Conservation (phyloP, 495 filamentous ascomycete genomes). For the Monascus purpureus region DNA sequence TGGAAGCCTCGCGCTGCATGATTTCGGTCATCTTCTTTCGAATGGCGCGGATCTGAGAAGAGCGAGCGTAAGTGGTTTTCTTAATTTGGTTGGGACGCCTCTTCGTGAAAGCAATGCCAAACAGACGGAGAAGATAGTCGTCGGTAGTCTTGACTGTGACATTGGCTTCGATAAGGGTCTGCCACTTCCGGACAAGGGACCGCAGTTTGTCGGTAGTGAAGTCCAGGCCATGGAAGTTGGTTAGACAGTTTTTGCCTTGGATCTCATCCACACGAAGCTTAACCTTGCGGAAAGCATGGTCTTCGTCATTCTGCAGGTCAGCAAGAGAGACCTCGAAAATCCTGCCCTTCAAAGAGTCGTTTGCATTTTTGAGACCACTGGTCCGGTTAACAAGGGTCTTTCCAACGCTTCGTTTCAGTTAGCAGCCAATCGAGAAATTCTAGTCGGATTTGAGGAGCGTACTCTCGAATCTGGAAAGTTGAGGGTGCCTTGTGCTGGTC, state of each 20-base stretch:
- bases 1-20: constrained; percentile 86
- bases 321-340: constrained; percentile 98
- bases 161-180: constrained; percentile 97
- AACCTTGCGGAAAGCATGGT: constrained; percentile 98
- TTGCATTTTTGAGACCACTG: constrained; percentile 98
- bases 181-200: constrained; percentile 98
- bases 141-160: constrained; percentile 99
- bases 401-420: constrained; percentile 56
- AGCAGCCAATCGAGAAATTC: constrained; percentile 9
- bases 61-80: constrained; percentile 96
- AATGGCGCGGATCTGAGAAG: constrained; percentile 92
- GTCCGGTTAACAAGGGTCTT: constrained; percentile 99
- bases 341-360: constrained; percentile 94
- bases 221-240: constrained; percentile 99
- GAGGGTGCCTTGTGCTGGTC: constrained; percentile 60
- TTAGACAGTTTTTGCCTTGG: constrained; percentile 99
- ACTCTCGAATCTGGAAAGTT: constrained; percentile 93
- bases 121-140: constrained; percentile 95
- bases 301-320: constrained; percentile 98
- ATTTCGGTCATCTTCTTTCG: constrained; percentile 99
- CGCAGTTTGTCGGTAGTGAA: constrained; percentile 99
- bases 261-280: constrained; percentile 98
- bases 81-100: constrained; percentile 97
- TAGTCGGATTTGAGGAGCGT: constrained; percentile 28
- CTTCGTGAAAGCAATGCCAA: constrained; percentile 99